A percentile compares a stretch with the other conserved stretches of the same genome.
phyloP scores from a whole-genome alignment of 345 rosid species.

The Brassica cretica region DNA sequence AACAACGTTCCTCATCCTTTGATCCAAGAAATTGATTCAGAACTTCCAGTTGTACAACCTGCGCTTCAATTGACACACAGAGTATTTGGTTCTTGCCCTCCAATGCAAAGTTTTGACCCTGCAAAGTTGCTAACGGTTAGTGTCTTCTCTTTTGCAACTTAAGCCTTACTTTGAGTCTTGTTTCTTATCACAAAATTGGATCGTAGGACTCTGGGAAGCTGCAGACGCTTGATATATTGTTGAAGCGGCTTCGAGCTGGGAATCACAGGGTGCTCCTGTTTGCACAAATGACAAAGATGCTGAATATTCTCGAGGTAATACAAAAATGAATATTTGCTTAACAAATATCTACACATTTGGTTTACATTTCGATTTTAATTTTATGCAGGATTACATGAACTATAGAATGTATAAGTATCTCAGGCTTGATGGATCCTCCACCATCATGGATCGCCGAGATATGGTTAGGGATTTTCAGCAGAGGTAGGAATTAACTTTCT shows the following conservation, averaged over 20 bases:
- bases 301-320: conserved; percentile 94
- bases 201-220: conserved; percentile 98
- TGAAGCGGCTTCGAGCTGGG: conserved; percentile 94
- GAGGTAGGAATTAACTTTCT: conserved; percentile 53
- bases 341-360: background rate
- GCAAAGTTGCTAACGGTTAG: conserved; percentile 91
- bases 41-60: conserved; percentile 75
- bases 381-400: conserved; percentile 95
- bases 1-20: conserved; percentile 66
- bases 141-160: conserved; percentile 9
- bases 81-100: conserved; percentile 98
- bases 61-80: conserved; percentile 82
- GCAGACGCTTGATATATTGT: conserved; percentile 89
- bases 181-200: conserved; percentile 25
- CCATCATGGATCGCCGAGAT: conserved; percentile 97
- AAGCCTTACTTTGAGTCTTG: background rate
- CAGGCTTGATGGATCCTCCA: conserved; percentile 98
- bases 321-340: background rate
- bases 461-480: conserved; percentile 99
- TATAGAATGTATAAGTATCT: conserved; percentile 96
- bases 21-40: conserved; percentile 85
- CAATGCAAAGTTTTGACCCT: conserved; percentile 98
- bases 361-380: background rate
- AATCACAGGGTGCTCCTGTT: conserved; percentile 93
- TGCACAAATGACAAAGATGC: conserved; percentile 99